Evolutionary conservation across 805 yeast genomes (phyloP).

Genomic region (Isabelozyma pseudorhagii): DNA sequence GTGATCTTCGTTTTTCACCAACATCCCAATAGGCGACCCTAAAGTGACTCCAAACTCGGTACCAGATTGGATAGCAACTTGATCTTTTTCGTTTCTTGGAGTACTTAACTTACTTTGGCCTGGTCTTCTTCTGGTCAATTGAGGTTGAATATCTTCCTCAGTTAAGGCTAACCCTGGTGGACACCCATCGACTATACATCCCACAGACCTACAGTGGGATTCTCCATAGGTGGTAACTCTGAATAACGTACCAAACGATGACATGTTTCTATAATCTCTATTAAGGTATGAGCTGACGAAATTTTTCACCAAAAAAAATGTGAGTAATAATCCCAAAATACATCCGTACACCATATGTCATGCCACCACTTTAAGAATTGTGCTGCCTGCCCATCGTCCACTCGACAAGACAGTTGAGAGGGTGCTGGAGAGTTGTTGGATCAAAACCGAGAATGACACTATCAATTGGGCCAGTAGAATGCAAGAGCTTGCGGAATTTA

Average conservation of each 20-base stretch:
- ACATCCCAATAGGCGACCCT: constrained; percentile 95
- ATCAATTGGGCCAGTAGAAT: too few species aligned
- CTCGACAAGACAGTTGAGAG: too few species aligned
- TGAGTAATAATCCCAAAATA: neutral
- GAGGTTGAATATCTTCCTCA: constrained; percentile 92
- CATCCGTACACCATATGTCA: neutral
- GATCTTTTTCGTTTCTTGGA: constrained; percentile 94
- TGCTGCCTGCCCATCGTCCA: too few species aligned
- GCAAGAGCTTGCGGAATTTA: too few species aligned
- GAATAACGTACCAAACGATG: constrained; percentile 40
- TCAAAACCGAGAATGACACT: too few species aligned
- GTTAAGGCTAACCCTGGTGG: constrained; percentile 90
- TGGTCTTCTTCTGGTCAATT: constrained; percentile 94
- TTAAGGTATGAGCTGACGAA: neutral
- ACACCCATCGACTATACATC: constrained; percentile 97
- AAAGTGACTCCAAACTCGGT: constrained; percentile 86
- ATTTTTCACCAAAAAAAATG: neutral
- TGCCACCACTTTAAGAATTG: too few species aligned
- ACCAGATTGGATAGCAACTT: constrained; percentile 91
- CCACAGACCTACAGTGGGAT: constrained; percentile 95
- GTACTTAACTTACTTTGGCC: constrained; percentile 92
- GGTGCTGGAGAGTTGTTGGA: too few species aligned
- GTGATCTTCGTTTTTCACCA: constrained; percentile 91
- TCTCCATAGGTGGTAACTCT: constrained; percentile 95
- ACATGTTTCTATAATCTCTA: constrained; percentile 20